A percentile compares a stretch with the other conserved stretches of the same genome.
phyloP scores from a whole-genome alignment of 2,329 filamentous ascomycete genomes.

The Exserohilum rostratum region DNA sequence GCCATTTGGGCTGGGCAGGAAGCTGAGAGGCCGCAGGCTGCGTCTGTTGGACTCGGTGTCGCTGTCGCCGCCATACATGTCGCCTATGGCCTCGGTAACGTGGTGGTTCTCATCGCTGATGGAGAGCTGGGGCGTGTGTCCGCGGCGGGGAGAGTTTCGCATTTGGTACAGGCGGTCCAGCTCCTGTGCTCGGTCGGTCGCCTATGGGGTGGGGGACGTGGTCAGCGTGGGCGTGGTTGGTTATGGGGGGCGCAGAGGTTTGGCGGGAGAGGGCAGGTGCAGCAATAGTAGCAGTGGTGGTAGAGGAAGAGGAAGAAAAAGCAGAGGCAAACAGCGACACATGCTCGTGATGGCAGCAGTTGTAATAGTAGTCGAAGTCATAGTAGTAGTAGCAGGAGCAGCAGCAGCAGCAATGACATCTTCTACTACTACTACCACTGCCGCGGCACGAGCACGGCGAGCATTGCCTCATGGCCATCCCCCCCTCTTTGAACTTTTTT shows the following conservation, averaged over 20 bases:
- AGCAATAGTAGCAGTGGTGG: too few species aligned
- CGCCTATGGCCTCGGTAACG: slow-evolving; percentile 91
- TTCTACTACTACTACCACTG: too few species aligned
- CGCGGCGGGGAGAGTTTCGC: slow-evolving; percentile 60
- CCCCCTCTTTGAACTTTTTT: not conserved
- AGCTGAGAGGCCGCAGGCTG: slow-evolving; percentile 75
- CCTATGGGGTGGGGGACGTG: slow-evolving; percentile 33
- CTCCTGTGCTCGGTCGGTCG: slow-evolving; percentile 52
- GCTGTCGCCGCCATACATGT: slow-evolving; percentile 84
- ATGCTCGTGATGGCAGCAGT: too few species aligned
- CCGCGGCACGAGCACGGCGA: too few species aligned
- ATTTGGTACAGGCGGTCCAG: slow-evolving; percentile 57
- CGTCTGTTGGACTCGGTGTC: slow-evolving; percentile 59
- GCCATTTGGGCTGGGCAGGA: slow-evolving; percentile 65
- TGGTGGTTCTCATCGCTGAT: slow-evolving; percentile 91
- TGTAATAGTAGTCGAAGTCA: too few species aligned
- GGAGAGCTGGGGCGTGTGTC: slow-evolving; percentile 66
- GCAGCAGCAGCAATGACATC: not conserved
- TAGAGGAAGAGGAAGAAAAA: too few species aligned
- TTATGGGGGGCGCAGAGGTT: slow-evolving; percentile 12
- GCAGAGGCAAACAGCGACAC: not conserved
- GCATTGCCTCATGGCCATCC: too few species aligned
- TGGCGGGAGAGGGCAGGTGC: too few species aligned
- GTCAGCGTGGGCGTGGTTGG: slow-evolving; percentile 33
- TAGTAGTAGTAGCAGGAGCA: not conserved